Evolutionary conservation across 805 yeast species (phyloP).

Genomic region (Hermanozyma aechmeae): DNA sequence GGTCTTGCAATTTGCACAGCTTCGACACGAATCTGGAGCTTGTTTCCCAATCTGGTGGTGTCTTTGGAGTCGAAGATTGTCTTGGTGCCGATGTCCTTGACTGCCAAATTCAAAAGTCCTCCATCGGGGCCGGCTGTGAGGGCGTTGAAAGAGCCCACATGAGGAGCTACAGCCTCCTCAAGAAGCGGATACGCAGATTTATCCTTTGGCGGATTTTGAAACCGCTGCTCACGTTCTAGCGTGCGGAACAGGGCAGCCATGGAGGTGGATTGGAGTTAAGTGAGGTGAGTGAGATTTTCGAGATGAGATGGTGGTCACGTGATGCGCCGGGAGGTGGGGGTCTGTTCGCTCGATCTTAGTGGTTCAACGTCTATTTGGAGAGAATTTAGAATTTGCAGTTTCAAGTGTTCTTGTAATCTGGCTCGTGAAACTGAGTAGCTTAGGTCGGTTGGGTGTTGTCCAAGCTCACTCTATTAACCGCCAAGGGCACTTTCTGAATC

Average conservation of each 20-base stretch:
- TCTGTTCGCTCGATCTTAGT: no score
- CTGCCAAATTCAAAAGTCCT: conserved; percentile 78
- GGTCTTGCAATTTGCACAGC: conserved; percentile 85
- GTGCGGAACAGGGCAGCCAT: conserved; percentile 64
- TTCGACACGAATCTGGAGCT: conserved; percentile 75
- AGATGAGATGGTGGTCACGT: no score
- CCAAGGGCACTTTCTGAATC: no score
- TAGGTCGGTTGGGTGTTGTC: no score
- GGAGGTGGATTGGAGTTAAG: conserved; percentile 3
- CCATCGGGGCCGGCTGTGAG: conserved; percentile 82
- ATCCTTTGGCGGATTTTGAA: conserved; percentile 83
- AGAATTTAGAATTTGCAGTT: no score
- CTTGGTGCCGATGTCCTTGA: conserved; percentile 79
- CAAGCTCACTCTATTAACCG: no score
- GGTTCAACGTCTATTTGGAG: no score
- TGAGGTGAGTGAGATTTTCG: conserved; percentile 8
- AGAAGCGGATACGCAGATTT: conserved; percentile 74
- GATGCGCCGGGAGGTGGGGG: no score
- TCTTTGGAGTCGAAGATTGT: conserved; percentile 78
- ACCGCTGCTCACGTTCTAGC: conserved; percentile 78
- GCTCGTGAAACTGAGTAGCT: no score
- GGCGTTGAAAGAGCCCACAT: conserved; percentile 93
- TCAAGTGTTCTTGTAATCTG: no score
- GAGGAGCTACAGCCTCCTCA: conserved; percentile 88
- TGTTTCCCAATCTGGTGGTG: conserved; percentile 69